Base-by-base conservation (phyloP, 73 alveolate species). In the Paraurostyla sp. region DNA sequence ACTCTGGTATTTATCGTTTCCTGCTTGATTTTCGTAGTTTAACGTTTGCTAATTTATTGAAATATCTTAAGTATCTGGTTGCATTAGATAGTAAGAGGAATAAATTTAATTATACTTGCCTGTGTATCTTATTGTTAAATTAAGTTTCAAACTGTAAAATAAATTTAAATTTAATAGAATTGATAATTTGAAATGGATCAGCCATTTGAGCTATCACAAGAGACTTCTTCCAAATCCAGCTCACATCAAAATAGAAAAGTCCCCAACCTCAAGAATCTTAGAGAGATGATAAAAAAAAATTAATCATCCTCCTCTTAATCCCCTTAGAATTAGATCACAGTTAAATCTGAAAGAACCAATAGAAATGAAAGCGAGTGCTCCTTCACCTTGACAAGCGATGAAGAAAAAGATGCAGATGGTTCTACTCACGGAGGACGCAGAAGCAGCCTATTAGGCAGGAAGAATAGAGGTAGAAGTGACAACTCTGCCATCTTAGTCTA, bases 311-410 rank as follows among this genome's bases (percentile, higher is more conserved):
- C 82, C 1, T 38, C 82, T 11, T 40, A 65, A 22, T 65, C 82
- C 16, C 82, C 86, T 1, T 73, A 41, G 1, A 73, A 73, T 46
- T 22, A 65, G 25, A 65, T 65, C 25, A 73, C 2, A 3, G 23
- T 73, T 1, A 43, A 49, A 27, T 73, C 86, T 22, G 86, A 73
- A 25, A 43, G 86, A 29, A 54, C 89, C 9, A 78, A 40, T 50
- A 83, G 51, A 36, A 83, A 83, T 69, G 92, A 83, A 27, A 63
- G 86, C 38, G 92, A 83, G 42, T 83, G 92, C 76, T 83, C 92
- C 20, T 83, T 83, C 57, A 83, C 84, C 11, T 76, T 83, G 75
- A 83, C 92, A 3, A 49, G 76, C 33, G 92, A 83, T 63, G 92
- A 83, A 22, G 92, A 83, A 45, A 78, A 40, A 38, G 78, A 78